Conservation (phyloP, 1,284 basidiomycete species). For the Ganoderma lingzhi region DNA sequence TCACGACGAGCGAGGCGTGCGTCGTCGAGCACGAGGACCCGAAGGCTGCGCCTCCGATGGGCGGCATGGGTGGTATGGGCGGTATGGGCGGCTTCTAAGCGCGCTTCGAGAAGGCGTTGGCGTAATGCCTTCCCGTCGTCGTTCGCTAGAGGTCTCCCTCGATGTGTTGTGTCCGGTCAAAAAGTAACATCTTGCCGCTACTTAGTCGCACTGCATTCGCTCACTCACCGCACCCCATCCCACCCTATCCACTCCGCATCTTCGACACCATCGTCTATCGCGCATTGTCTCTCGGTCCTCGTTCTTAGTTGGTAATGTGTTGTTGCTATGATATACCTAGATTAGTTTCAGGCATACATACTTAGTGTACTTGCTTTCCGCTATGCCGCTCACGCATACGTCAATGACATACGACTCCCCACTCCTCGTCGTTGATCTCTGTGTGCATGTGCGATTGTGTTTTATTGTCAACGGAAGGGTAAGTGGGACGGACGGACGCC, state of each 20-base stretch:
- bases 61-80: conserved; percentile 72
- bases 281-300: conserved; percentile 9
- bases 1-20: conserved; percentile 94
- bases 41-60: conserved; percentile 63
- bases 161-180: background rate
- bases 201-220: background rate
- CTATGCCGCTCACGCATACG: background rate
- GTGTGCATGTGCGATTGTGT: background rate
- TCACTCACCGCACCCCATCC: background rate
- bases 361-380: background rate
- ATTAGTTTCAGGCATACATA: conserved; percentile 10
- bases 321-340: conserved; percentile 18
- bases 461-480: background rate
- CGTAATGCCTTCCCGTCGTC: background rate
- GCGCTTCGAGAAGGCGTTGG: background rate
- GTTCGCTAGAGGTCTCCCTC: background rate
- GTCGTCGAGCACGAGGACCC: conserved; percentile 92
- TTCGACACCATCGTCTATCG: conserved; percentile 1
- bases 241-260: background rate
- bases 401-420: background rate
- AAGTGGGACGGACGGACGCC: too few species aligned
- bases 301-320: background rate
- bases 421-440: background rate
- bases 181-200: conserved; percentile 16
- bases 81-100: conserved; percentile 51